Percentiles rank a stretch among this genome's conserved stretches.
These are phyloP conservation scores for Trametes elegans DNA, from an alignment of 768 basidiomycete genomes.

Conservation along the genomic window DNA sequence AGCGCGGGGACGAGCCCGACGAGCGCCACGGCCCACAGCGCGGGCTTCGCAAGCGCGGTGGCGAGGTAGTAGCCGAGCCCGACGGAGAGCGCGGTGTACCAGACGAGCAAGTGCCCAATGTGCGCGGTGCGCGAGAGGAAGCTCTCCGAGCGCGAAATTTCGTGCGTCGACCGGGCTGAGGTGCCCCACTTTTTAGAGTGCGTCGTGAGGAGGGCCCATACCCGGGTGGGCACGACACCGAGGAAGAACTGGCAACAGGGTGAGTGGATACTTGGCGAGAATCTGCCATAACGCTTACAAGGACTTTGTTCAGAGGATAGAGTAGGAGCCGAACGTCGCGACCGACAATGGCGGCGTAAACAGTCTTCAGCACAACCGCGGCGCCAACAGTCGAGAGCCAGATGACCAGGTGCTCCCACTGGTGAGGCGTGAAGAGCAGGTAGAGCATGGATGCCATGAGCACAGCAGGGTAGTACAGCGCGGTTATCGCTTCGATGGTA, in stretches of 20 bases:
- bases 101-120: slow-evolving; percentile 17
- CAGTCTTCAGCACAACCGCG: slow-evolving; percentile 22
- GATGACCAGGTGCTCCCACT: slow-evolving; percentile 17
- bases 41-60: slow-evolving; percentile 10
- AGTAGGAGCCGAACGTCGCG: slow-evolving; percentile 18
- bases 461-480: slow-evolving; percentile 23
- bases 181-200: slow-evolving; percentile 17
- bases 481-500: slow-evolving; percentile 24
- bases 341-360: slow-evolving; percentile 20
- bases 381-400: slow-evolving; percentile 25
- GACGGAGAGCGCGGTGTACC: slow-evolving; percentile 20
- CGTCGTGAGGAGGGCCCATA: slow-evolving; percentile 17
- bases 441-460: slow-evolving; percentile 23
- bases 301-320: slow-evolving; percentile 21
- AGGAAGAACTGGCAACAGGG: slow-evolving; percentile 9
- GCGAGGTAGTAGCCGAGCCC: slow-evolving; percentile 20
- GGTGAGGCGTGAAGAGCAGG: slow-evolving; percentile 19
- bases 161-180: slow-evolving; percentile 16
- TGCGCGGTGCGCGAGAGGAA: slow-evolving; percentile 16
- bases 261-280: not conserved
- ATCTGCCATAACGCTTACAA: slow-evolving; percentile 10
- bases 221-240: slow-evolving; percentile 14
- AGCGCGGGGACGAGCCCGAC: not conserved
- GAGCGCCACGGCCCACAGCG: slow-evolving; percentile 11
- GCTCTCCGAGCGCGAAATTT: slow-evolving; percentile 16